Conservation (phyloP, 2,329 filamentous ascomycete genomes). For the Sporothrix brasiliensis region DNA sequence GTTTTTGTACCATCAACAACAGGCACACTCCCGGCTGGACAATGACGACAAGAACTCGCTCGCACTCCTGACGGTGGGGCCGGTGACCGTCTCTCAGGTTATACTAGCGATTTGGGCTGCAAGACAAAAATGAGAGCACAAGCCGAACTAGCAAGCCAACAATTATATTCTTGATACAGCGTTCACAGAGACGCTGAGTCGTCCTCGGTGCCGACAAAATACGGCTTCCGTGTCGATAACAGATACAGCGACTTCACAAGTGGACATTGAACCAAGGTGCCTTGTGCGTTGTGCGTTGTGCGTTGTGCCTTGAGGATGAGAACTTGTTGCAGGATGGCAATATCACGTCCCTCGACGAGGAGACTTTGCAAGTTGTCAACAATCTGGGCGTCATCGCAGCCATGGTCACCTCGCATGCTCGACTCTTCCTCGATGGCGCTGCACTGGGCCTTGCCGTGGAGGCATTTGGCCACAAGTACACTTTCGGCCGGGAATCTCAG, state of each 20-base stretch:
- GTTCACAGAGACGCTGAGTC: conserved; percentile 61
- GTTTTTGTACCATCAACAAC: not conserved
- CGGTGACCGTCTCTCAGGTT: too few relatives aligned
- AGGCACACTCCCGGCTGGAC: too few relatives aligned
- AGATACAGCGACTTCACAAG: conserved; percentile 56
- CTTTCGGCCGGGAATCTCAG: conserved; percentile 54
- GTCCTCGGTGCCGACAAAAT: conserved; percentile 51
- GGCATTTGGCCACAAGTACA: conserved; percentile 72
- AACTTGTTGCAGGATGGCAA: conserved; percentile 78
- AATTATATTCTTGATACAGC: conserved; percentile 40
- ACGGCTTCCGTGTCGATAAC: conserved; percentile 50
- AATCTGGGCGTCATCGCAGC: conserved; percentile 65
- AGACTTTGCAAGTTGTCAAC: conserved; percentile 62
- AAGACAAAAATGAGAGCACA: too few relatives aligned
- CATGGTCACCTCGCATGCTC: conserved; percentile 77
- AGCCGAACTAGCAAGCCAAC: too few relatives aligned
- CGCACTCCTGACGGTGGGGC: too few relatives aligned
- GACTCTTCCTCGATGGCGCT: conserved; percentile 76
- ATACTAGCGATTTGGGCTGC: too few relatives aligned
- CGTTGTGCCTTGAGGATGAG: conserved; percentile 63
- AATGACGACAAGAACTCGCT: too few relatives aligned
- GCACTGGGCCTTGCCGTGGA: conserved; percentile 62
- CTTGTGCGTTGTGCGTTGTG: conserved; percentile 64
- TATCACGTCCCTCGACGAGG: conserved; percentile 66
- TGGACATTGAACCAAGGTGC: conserved; percentile 75